Base-by-base conservation (phyloP, 1,284 basidiomycete genomes). In the Hemileia vastatrix region DNA sequence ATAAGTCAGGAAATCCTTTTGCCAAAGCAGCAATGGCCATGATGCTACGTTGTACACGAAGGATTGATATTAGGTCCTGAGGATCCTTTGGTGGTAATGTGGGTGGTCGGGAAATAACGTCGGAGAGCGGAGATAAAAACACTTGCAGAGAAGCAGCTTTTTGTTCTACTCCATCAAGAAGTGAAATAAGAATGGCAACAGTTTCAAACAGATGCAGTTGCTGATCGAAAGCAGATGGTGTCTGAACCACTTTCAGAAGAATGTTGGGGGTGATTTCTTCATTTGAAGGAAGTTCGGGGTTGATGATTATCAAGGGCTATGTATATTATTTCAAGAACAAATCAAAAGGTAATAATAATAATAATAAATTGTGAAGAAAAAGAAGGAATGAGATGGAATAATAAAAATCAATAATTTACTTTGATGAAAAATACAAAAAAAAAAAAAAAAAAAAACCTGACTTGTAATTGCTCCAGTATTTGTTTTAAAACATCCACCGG, bases 151-250 rank as follows among this genome's bases (percentile, higher is more conserved):
- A 63, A n/a, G n/a, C n/a, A n/a, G n/a, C n/a, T n/a, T n/a, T n/a
- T n/a, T n/a, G n/a, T n/a, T n/a, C n/a, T n/a, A n/a, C n/a, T n/a
- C 83, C 84, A 74, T 79, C 85, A 40, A 90, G 79, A 49, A 90
- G 78, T 18, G 89, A 88, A 59, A 91, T 83, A 44, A 98, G 81
- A 19, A 83, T 86, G 13, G 95, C 96, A 47, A 86, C 82, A 0
- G 90, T 86, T 77, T 99, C 96, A 75, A 92, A 98, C 6, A 99
- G 82, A 74, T 98, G 93, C 8, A 97, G 80, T 76, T 99, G 95
- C 33, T 90, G 85, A 71, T 94, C 88, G 75, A 96, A 95, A 59
- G 83, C 77, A 67, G 82, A 81, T 1, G 87, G 81, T 65, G 83
- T 82, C 43, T 83, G 84, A 31, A 90, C 83, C 0, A 90, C 89